phyloP scores from a whole-genome alignment of 2,329 filamentous ascomycete genomes.

The Nannizzia gypsea region DNA sequence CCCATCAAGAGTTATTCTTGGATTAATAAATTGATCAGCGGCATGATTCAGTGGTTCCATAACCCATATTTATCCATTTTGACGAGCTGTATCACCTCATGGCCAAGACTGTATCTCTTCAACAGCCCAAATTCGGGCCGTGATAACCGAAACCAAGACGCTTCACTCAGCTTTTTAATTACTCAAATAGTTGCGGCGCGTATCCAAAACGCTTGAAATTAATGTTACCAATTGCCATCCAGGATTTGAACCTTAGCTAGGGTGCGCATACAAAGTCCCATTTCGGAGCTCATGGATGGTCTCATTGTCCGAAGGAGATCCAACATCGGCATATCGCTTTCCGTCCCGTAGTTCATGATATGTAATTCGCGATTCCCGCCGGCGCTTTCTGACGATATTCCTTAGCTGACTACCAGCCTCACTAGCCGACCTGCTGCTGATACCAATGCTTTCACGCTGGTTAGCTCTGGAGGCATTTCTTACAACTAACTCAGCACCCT shows the following conservation, averaged over 20 bases:
- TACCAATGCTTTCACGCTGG: slow-evolving; percentile 17
- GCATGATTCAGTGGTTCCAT: too few species aligned
- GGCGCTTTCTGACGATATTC: slow-evolving; percentile 12
- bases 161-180: too few species aligned
- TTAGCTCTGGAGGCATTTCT: slow-evolving; percentile 16
- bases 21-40: too few species aligned
- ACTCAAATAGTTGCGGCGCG: not conserved
- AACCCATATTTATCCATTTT: too few species aligned
- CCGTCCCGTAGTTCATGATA: slow-evolving; percentile 34
- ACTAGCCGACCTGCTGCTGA: slow-evolving; percentile 25
- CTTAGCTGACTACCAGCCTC: slow-evolving; percentile 11
- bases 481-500: slow-evolving; percentile 25
- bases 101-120: too few species aligned
- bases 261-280: slow-evolving; percentile 33
- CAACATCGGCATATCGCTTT: slow-evolving; percentile 31
- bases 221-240: not conserved
- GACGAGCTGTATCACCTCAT: too few species aligned
- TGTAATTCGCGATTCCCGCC: slow-evolving; percentile 24
- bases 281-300: slow-evolving; percentile 34
- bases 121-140: too few species aligned
- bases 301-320: slow-evolving; percentile 26
- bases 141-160: too few species aligned
- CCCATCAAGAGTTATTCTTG: too few species aligned
- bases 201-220: not conserved
- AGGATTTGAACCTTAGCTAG: not conserved